Evolutionary conservation across 345 rosid species (phyloP), one percentile per base, ranked within the genome.

Genomic region (Aegle marmelos): DNA sequence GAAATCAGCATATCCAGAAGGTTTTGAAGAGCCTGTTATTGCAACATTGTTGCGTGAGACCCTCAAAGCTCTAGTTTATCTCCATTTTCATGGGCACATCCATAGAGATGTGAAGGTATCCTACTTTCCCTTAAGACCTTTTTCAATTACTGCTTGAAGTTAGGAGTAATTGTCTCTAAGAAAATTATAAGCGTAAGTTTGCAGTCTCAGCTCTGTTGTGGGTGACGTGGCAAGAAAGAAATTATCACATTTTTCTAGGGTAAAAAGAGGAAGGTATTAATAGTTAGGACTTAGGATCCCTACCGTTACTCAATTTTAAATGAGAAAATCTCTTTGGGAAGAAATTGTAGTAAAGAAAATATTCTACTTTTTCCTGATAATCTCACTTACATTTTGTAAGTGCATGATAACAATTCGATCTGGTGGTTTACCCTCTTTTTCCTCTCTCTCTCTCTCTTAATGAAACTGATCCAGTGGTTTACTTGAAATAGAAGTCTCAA

Each of bases 91-190:
- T 39, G 99, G 99, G 73, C 98, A 92, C 88, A 96, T 96, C 74
- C 99, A 96, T 72, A 90, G 99, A 87, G 99, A 96, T 86, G 97
- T 96, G 63, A 96, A 96, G 99, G 99, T 93, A 88, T 73, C 36
- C 31, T 21, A 34, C 65, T 76, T 24, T 63, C 14, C 58, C 78
- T 75, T 11, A 65, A 36, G 27, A 72, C 33, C 2, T 50, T 33
- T 31, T 7, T 25, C 27, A 53, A 17, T 53, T 45, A 70, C 45
- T 75, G n/a, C 36, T 50, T 24, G 48, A 58, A 64, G 63, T 75
- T 17, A 59, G 54, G 63, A 83, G 48, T 14, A 65, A 33, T 67
- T 48, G 31, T 57, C 71, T 56, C 64, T 24, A 67, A 78, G 57
- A 22, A 45, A 75, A 31, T 16, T 54, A 36, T 25, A 30, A 63